Conservation (phyloP, 352 stramenopile species). For the Globisporangium sylvaticum region DNA sequence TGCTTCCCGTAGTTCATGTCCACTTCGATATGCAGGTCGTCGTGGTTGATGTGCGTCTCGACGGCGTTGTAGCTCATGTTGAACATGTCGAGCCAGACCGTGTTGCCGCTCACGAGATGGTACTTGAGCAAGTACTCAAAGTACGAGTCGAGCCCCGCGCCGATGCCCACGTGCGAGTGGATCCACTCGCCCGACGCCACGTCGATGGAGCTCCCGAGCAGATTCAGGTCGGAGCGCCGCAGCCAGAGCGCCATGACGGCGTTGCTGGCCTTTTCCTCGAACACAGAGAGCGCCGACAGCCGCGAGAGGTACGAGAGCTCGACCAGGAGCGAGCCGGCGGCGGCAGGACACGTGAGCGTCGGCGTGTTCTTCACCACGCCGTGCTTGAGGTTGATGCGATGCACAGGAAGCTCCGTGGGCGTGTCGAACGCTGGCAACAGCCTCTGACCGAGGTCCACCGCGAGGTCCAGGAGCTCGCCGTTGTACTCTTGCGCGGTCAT, state of each 20-base stretch:
- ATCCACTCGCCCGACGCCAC: conserved; percentile 83
- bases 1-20: conserved; percentile 79
- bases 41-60: conserved; percentile 70
- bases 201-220: conserved; percentile 95
- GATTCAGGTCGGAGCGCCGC: conserved; percentile 74
- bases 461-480: conserved; percentile 91
- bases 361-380: conserved; percentile 71
- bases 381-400: conserved; percentile 93
- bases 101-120: conserved; percentile 93
- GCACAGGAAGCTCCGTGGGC: conserved; percentile 92
- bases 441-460: conserved; percentile 92
- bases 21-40: conserved; percentile 79
- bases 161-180: conserved; percentile 80
- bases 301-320: conserved; percentile 96
- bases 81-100: conserved; percentile 91
- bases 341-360: conserved; percentile 92
- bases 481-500: conserved; percentile 81
- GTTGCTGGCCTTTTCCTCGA: conserved; percentile 52
- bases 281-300: conserved; percentile 46
- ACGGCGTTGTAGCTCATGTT: conserved; percentile 76
- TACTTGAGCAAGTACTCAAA: conserved; percentile 99
- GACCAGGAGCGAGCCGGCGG: conserved; percentile 93
- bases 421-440: conserved; percentile 97
- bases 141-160: conserved; percentile 94
- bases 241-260: conserved; percentile 79